These are phyloP conservation scores for Fusarium algeriense DNA, from an alignment of 2,329 filamentous ascomycete species.

Conservation along the genomic window DNA sequence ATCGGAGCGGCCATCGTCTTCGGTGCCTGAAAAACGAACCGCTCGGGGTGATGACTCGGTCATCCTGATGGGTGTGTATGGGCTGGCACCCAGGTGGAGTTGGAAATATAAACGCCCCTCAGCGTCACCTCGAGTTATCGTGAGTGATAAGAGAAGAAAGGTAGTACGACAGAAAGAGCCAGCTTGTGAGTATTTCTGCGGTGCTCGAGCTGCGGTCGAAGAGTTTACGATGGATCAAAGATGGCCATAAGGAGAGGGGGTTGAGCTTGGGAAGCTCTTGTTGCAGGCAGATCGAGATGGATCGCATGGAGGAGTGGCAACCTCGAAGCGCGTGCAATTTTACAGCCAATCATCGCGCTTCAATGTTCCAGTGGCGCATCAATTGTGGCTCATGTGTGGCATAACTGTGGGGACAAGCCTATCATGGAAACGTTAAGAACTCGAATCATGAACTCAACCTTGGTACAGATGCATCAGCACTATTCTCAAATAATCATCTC, in stretches of 20 bases:
- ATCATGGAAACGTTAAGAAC: slow-evolving; percentile 10
- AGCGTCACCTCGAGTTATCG: slow-evolving; percentile 27
- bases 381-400: slow-evolving; percentile 28
- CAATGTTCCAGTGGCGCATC: slow-evolving; percentile 27
- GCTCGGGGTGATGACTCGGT: slow-evolving; percentile 66
- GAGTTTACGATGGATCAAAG: slow-evolving; percentile 41
- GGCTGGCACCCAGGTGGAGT: slow-evolving; percentile 32
- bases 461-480: background rate
- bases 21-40: slow-evolving; percentile 67
- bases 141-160: slow-evolving; percentile 24
- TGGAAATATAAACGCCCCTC: slow-evolving; percentile 39
- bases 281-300: slow-evolving; percentile 45
- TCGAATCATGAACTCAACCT: slow-evolving; percentile 1
- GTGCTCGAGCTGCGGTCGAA: slow-evolving; percentile 32
- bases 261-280: slow-evolving; percentile 45
- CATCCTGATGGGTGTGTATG: slow-evolving; percentile 44
- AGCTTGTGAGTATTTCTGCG: slow-evolving; percentile 23
- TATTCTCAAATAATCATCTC: background rate
- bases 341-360: slow-evolving; percentile 29
- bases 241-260: slow-evolving; percentile 41
- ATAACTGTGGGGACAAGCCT: background rate
- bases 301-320: slow-evolving; percentile 45
- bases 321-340: slow-evolving; percentile 41
- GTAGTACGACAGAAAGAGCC: slow-evolving; percentile 2
- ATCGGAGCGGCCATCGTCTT: slow-evolving; percentile 58